Evolutionary conservation across 371 early-diverging fungal species (phyloP).

Genomic region (Mortierella sp.): DNA sequence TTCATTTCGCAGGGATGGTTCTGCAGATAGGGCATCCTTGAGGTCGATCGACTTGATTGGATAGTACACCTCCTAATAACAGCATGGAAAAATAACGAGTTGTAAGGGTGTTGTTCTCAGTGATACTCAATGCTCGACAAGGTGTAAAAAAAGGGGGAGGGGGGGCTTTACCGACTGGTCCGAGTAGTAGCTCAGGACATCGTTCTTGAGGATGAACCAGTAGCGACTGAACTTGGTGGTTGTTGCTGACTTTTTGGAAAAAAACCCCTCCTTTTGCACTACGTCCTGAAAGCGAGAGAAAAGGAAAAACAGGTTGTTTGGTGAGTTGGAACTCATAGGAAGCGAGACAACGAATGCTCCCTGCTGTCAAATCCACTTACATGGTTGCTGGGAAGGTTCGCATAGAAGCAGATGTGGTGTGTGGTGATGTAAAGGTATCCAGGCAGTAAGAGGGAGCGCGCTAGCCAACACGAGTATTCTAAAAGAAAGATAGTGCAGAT

Average conservation of each 20-base stretch:
- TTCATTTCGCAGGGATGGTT: conserved; percentile 55
- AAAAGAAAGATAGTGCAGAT: background rate
- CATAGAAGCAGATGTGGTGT: conserved; percentile 78
- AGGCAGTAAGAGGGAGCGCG: conserved; percentile 75
- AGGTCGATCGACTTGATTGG: conserved; percentile 79
- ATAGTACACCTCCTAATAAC: conserved; percentile 72
- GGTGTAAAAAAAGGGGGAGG: background rate
- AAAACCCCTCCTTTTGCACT: conserved; percentile 75
- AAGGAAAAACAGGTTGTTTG: background rate
- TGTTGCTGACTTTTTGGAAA: conserved; percentile 65
- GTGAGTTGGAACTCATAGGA: too few species aligned
- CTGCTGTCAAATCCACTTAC: conserved; percentile 4
- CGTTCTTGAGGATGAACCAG: conserved; percentile 80
- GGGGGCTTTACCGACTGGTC: conserved; percentile 64
- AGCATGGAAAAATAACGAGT: background rate
- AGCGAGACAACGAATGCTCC: background rate
- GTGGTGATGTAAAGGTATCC: conserved; percentile 81
- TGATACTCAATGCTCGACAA: background rate
- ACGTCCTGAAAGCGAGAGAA: conserved; percentile 57
- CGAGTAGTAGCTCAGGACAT: conserved; percentile 73
- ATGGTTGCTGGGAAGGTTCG: conserved; percentile 65
- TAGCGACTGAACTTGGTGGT: conserved; percentile 67
- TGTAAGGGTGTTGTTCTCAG: background rate
- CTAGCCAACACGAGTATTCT: conserved; percentile 84
- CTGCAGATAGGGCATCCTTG: conserved; percentile 70